Evolutionary conservation across 2,329 filamentous ascomycete species (phyloP).

Genomic region (Apiospora rasikravindrae): DNA sequence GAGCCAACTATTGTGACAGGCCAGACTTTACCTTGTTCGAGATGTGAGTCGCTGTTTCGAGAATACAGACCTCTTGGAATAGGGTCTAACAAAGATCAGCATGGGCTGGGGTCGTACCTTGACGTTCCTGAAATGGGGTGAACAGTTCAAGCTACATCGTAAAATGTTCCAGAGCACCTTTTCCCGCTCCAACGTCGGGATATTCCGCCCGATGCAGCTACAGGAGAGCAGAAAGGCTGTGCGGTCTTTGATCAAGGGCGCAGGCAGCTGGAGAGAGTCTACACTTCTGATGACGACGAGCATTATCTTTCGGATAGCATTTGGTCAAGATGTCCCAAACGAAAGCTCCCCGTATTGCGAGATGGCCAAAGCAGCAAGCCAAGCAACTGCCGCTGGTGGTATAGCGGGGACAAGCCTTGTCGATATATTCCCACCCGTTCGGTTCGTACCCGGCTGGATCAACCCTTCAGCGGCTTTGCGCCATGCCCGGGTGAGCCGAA

Average conservation of each 20-base stretch:
- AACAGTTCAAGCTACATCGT: conserved; percentile 47
- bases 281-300: conserved; percentile 34
- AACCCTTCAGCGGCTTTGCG: conserved; percentile 30
- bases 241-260: conserved; percentile 29
- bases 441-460: conserved; percentile 46
- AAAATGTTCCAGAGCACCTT: conserved; percentile 48
- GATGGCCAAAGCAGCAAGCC: conserved; percentile 26
- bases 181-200: conserved; percentile 38
- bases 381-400: conserved; percentile 26
- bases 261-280: conserved; percentile 31
- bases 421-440: conserved; percentile 53
- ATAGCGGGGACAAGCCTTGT: conserved; percentile 46
- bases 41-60: conserved; percentile 23
- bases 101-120: conserved; percentile 36
- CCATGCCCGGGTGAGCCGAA: conserved; percentile 30
- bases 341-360: conserved; percentile 33
- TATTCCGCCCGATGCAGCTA: conserved; percentile 41
- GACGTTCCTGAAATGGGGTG: conserved; percentile 40
- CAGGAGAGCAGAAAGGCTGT: conserved; percentile 37
- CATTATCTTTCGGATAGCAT: conserved; percentile 35
- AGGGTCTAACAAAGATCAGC: background rate
- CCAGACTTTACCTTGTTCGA: conserved; percentile 45
- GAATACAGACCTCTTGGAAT: too few relatives aligned
- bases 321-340: conserved; percentile 31
- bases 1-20: conserved; percentile 45